These are phyloP conservation scores for Immersiella caudata DNA, from an alignment of 495 filamentous ascomycete species.

Conservation along the genomic window DNA sequence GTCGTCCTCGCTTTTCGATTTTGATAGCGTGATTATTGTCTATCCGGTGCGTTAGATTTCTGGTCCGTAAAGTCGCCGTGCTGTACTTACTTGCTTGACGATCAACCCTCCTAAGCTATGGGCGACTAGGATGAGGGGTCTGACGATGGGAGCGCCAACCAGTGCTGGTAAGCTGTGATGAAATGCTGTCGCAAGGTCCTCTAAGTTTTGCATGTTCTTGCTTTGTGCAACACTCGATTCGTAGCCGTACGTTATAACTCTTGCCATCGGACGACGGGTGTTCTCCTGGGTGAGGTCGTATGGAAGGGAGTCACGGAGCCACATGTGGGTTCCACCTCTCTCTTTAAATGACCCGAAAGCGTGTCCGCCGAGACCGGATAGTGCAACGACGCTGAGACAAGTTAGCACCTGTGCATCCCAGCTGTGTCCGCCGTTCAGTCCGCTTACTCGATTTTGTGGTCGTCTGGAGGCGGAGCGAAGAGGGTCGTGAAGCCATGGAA, in stretches of 20 bases:
- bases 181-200: conserved; percentile 18
- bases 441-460: conserved; percentile 19
- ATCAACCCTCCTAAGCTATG: conserved; percentile 25
- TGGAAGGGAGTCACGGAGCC: neutral
- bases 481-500: conserved; percentile 21
- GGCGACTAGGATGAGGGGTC: conserved; percentile 16
- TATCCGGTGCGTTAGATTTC: neutral
- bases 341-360: conserved; percentile 29
- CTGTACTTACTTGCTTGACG: conserved; percentile 21
- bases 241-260: conserved; percentile 19
- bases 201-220: conserved; percentile 15
- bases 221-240: conserved; percentile 8
- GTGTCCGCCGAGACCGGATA: conserved; percentile 26
- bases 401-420: conserved; percentile 8
- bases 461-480: conserved; percentile 11
- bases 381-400: conserved; percentile 19
- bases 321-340: conserved; percentile 21
- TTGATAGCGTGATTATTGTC: neutral
- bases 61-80: neutral
- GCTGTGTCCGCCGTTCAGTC: neutral
- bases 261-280: neutral
- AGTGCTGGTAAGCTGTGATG: conserved; percentile 7
- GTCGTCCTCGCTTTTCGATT: neutral
- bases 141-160: neutral
- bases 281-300: conserved; percentile 8